A percentile compares a stretch with the other conserved stretches of the same genome.
Conservation (phyloP, 177 flowering plant genomes). For the Vitis hybrid region DNA sequence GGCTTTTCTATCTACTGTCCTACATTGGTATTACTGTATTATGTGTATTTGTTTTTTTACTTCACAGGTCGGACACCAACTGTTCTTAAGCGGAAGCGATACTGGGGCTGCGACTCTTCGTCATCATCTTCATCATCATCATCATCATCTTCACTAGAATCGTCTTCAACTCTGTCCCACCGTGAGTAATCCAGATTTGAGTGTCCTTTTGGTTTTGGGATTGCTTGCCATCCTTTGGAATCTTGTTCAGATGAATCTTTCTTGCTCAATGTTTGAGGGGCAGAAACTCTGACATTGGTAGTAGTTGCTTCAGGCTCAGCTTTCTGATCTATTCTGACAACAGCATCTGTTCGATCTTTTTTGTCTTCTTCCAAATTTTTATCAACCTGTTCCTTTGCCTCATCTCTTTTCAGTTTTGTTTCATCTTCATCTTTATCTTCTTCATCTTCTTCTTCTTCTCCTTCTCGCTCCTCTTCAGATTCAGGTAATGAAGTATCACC, state of each 20-base stretch:
- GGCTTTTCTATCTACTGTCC: too few species aligned
- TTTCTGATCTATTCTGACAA: slow-evolving; percentile 14
- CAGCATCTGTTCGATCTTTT: too few species aligned
- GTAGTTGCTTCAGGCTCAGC: slow-evolving; percentile 8
- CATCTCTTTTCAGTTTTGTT: too few species aligned
- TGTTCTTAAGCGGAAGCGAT: slow-evolving; percentile 80
- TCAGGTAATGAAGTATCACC: neutral
- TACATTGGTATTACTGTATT: neutral
- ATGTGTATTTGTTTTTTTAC: slow-evolving; percentile 24
- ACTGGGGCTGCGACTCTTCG: slow-evolving; percentile 71
- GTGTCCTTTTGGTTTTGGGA: slow-evolving; percentile 91
- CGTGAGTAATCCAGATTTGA: slow-evolving; percentile 82
- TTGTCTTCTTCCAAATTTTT: neutral
- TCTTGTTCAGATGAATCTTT: slow-evolving; percentile 28
- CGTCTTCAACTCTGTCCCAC: slow-evolving; percentile 87
- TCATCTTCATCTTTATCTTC: too few species aligned
- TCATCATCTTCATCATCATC: slow-evolving; percentile 58
- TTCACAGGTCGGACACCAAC: slow-evolving; percentile 75
- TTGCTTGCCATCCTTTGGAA: slow-evolving; percentile 71
- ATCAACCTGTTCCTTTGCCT: too few species aligned
- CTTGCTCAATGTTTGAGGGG: slow-evolving; percentile 19
- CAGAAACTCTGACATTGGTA: slow-evolving; percentile 14
- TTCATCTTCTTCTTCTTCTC: slow-evolving; percentile 8
- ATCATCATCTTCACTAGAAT: slow-evolving; percentile 79
- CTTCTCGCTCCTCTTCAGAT: slow-evolving; percentile 14